Conservation (phyloP, 192 early-diverging fungal genomes). For the Linnemannia elongata region DNA sequence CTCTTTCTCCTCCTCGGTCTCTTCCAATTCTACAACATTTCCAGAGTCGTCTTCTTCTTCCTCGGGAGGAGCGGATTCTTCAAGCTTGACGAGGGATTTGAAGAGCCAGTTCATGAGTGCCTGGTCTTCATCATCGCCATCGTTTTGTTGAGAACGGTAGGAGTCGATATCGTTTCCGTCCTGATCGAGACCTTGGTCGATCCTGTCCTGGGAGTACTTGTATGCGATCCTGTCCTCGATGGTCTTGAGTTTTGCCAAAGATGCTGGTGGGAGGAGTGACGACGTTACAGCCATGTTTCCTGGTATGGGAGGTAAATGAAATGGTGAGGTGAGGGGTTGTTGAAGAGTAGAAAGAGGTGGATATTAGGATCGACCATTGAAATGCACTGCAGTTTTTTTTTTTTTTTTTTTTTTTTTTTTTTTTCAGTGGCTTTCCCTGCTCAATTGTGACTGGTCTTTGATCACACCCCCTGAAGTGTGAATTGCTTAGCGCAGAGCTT, state of each 20-base stretch:
- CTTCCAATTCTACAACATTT: not conserved
- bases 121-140: slow-evolving; percentile 19
- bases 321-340: too few relatives aligned
- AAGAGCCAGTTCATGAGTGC: slow-evolving; percentile 39
- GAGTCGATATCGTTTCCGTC: slow-evolving; percentile 49
- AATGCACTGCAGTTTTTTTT: not conserved
- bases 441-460: not conserved
- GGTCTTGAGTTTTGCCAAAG: slow-evolving; percentile 22
- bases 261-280: slow-evolving; percentile 30
- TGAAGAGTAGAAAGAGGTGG: not conserved
- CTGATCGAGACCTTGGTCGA: slow-evolving; percentile 51
- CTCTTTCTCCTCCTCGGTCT: slow-evolving; percentile 25
- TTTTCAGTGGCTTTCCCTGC: not conserved
- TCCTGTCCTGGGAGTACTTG: slow-evolving; percentile 56
- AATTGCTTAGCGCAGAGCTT: not conserved
- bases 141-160: not conserved
- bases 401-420: not conserved
- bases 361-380: not conserved
- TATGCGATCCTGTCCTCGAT: slow-evolving; percentile 51
- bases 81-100: slow-evolving; percentile 33
- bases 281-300: slow-evolving; percentile 17
- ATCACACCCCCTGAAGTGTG: too few relatives aligned
- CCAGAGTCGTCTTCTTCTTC: slow-evolving; percentile 33
- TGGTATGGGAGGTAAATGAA: slow-evolving; percentile 19
- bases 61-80: slow-evolving; percentile 37